Conservation (phyloP, 2,329 filamentous ascomycete species). For the Penicillium sp. region DNA sequence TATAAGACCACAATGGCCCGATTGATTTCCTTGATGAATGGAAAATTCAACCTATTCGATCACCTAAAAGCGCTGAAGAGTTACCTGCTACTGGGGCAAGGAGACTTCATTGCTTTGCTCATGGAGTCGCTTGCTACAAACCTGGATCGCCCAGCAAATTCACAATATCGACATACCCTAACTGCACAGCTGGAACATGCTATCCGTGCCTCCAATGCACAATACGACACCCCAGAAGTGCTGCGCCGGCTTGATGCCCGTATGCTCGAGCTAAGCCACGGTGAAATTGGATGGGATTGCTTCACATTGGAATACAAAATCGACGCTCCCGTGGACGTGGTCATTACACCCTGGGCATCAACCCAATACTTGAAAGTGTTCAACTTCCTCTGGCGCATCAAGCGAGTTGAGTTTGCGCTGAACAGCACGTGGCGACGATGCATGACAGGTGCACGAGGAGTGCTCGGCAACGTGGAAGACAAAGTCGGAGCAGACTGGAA, state of each 20-base stretch:
- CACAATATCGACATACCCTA: slow-evolving; percentile 92
- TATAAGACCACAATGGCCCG: slow-evolving; percentile 98
- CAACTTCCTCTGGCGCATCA: slow-evolving; percentile 98
- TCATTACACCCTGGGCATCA: slow-evolving; percentile 92
- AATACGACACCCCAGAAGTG: slow-evolving; percentile 90
- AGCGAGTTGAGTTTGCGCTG: slow-evolving; percentile 93
- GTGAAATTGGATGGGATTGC: slow-evolving; percentile 98
- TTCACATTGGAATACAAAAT: slow-evolving; percentile 99
- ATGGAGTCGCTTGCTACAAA: slow-evolving; percentile 96
- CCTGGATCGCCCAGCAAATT: slow-evolving; percentile 90
- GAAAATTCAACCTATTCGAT: slow-evolving; percentile 91
- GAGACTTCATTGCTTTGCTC: slow-evolving; percentile 92
- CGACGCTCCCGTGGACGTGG: slow-evolving; percentile 91
- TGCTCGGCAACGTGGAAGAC: slow-evolving; percentile 74
- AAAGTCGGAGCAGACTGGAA: slow-evolving; percentile 83
- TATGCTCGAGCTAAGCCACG: slow-evolving; percentile 94
- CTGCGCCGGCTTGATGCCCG: slow-evolving; percentile 90
- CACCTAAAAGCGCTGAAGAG: slow-evolving; percentile 90
- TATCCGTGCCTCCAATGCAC: slow-evolving; percentile 93
- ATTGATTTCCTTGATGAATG: slow-evolving; percentile 87
- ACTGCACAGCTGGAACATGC: slow-evolving; percentile 98
- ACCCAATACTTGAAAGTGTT: slow-evolving; percentile 98
- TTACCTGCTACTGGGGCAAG: slow-evolving; percentile 90
- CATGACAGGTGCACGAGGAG: slow-evolving; percentile 92
- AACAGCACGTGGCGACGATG: slow-evolving; percentile 89